Evolutionary conservation across 2,329 filamentous ascomycete species (phyloP).

Genomic region (Trichoderma breve): DNA sequence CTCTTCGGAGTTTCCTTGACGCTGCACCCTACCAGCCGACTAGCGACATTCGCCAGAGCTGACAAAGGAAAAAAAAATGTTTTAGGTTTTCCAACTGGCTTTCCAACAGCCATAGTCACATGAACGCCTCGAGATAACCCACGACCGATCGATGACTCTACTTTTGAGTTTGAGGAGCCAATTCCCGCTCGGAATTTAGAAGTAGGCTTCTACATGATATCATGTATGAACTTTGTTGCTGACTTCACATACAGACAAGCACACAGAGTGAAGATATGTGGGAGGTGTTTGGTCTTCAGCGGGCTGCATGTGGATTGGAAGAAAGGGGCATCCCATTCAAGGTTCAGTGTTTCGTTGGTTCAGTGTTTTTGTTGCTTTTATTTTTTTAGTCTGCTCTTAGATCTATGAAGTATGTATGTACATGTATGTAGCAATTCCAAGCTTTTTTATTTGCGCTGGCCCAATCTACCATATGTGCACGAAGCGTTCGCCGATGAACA

Average conservation of each 20-base stretch:
- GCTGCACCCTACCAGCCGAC: not conserved
- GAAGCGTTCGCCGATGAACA: too few relatives aligned
- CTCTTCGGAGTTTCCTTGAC: conserved; percentile 11
- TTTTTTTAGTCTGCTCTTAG: not conserved
- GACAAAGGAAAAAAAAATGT: not conserved
- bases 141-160: not conserved
- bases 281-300: not conserved
- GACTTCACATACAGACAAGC: not conserved
- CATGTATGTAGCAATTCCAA: not conserved
- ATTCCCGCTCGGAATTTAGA: not conserved
- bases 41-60: not conserved
- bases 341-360: not conserved
- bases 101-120: not conserved
- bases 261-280: not conserved
- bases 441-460: too few relatives aligned
- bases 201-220: not conserved
- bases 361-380: not conserved
- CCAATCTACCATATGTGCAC: too few relatives aligned
- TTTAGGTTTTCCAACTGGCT: not conserved
- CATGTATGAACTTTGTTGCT: not conserved
- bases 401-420: not conserved
- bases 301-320: not conserved
- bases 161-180: not conserved
- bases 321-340: not conserved
- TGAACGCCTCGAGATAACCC: not conserved